A percentile compares a stretch with the other conserved stretches of the same genome.
Conservation (phyloP, 164 flowering plant genomes). For the Magnolia officinalis region DNA sequence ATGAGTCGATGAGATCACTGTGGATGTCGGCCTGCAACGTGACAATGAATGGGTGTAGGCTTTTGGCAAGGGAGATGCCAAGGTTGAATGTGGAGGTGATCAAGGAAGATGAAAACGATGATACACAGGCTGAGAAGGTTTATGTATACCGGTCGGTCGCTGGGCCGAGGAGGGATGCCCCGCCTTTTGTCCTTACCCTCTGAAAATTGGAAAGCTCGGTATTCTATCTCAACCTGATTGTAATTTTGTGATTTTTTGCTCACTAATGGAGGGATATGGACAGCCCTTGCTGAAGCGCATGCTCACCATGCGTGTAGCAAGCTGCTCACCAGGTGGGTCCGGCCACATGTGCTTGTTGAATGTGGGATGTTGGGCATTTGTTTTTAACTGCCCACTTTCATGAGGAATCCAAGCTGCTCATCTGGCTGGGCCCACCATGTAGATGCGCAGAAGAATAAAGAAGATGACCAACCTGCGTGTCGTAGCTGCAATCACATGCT, state of each 20-base stretch:
- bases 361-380: not conserved
- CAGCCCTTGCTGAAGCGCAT: not conserved
- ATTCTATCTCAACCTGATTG: not conserved
- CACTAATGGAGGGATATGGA: not conserved
- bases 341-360: no score
- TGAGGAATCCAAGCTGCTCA: not conserved
- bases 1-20: conserved; percentile 75
- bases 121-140: conserved; percentile 50
- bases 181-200: conserved; percentile 64
- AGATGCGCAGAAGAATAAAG: not conserved
- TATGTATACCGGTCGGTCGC: conserved; percentile 80
- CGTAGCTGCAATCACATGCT: no score
- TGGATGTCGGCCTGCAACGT: conserved; percentile 89
- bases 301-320: no score
- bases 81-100: conserved; percentile 83
- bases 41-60: conserved; percentile 56
- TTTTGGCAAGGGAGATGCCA: conserved; percentile 60
- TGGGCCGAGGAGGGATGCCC: conserved; percentile 73
- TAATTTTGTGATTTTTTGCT: not conserved
- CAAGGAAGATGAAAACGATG: conserved; percentile 60
- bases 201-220: conserved; percentile 20
- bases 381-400: not conserved
- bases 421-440: not conserved
- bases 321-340: no score
- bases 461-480: not conserved